Base-by-base conservation (phyloP, 495 filamentous ascomycete species). In the Bombardia bombarda region DNA sequence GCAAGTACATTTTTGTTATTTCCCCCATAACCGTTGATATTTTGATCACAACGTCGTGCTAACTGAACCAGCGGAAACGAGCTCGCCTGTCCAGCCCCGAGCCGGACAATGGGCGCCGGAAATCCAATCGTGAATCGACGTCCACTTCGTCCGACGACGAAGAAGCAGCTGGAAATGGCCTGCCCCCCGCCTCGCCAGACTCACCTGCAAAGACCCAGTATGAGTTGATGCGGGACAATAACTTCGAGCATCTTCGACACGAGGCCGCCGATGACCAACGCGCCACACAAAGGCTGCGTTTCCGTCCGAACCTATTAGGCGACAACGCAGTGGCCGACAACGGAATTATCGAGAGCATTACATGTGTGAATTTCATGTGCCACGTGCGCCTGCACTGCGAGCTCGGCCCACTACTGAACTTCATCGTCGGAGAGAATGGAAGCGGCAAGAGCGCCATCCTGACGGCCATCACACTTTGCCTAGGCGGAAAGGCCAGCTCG, bases 381-480 rank as follows among this genome's bases (percentile, higher is more conserved):
- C 92, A 99, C 55, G 65, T 73, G 14, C 80, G 79, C 45, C 78
- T 97, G 13, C 73, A 81, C 40, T 82, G 94, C 36, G 75, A 83
- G 30, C 70, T 99, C 14, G 90, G 92, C 0, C 90, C 92, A 0
- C 72, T 95, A 4, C 92, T 97, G 51, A 99, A 97, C 60, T 99
- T 97, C 63, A 88, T 99, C 38, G 87, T 95, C 42, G 92, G 92
- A 3, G 87, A 94, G 56, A 99, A 99, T 61, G 92, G 92, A 31
- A 97, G 92, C 55, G 92, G 92, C n/a, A 99, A 99, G 67, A 96
- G 90, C 58, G 92, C 92, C 18, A 81, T 97, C 17, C 66, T 99
- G n/a, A 96, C 92, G 2, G 92, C 87, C 6, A 78, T 99, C 42
- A 96, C 89, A 0, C 70, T 99, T 23, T 97, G 93, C 53, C 72